A percentile compares a stretch with the other conserved stretches of the same genome.
Evolutionary conservation across 176 grass and related monocot genomes (phyloP).

Genomic region (Avena sativa): DNA sequence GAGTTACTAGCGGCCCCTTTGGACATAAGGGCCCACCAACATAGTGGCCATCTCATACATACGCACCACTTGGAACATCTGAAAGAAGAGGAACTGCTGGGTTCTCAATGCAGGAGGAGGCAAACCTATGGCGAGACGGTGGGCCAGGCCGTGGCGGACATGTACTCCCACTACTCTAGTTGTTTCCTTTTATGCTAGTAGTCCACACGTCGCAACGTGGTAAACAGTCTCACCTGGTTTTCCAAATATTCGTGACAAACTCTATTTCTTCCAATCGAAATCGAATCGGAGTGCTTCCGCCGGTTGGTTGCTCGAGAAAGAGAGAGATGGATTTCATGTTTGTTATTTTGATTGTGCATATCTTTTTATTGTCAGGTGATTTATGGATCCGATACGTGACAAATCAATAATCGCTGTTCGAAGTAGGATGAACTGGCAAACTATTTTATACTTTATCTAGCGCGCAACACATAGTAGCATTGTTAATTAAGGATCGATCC

Average conservation of each 20-base stretch:
- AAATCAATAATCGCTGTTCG: not conserved
- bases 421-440: not conserved
- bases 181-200: not conserved
- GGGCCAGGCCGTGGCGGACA: not conserved
- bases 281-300: not conserved
- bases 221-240: not conserved
- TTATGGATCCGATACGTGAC: not conserved
- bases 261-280: not conserved
- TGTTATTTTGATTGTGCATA: not conserved
- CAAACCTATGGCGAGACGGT: no score
- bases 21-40: no score
- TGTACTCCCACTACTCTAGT: not conserved
- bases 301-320: not conserved
- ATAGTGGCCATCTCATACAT: no score
- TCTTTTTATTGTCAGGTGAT: not conserved
- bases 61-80: no score
- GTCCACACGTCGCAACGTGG: not conserved
- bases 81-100: no score
- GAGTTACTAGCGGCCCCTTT: no score
- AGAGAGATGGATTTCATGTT: not conserved
- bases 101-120: no score
- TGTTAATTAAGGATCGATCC: not conserved
- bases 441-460: not conserved
- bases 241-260: not conserved
- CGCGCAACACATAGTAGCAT: not conserved